A percentile compares a stretch with the other conserved stretches of the same genome.
phyloP scores from a whole-genome alignment of 2,329 filamentous ascomycete species.

The Ceratocystis ficicola region DNA sequence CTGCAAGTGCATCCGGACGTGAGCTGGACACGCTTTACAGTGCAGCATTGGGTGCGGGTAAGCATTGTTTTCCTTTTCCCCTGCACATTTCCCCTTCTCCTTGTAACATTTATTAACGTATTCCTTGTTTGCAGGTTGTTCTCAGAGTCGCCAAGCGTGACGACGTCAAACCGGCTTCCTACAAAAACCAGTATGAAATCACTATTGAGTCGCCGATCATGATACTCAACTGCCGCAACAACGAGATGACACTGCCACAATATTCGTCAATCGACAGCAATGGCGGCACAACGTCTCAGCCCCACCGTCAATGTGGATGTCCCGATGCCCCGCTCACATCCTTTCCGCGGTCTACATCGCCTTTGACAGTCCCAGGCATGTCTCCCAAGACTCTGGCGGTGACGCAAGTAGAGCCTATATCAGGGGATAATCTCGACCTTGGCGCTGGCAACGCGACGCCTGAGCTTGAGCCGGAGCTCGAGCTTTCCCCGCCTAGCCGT shows the following conservation, averaged over 20 bases:
- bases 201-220: conserved; percentile 94
- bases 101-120: neutral
- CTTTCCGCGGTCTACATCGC: neutral
- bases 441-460: neutral
- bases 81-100: neutral
- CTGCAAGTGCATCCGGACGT: conserved; percentile 72
- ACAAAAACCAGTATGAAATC: conserved; percentile 83
- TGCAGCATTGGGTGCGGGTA: conserved; percentile 95
- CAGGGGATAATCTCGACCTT: conserved; percentile 1
- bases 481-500: neutral
- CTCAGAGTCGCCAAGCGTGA: conserved; percentile 83
- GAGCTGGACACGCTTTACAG: conserved; percentile 85
- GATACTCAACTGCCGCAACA: conserved; percentile 85
- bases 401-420: conserved; percentile 8
- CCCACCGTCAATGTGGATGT: conserved; percentile 42
- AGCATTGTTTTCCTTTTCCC: conserved; percentile 25
- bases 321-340: conserved; percentile 33
- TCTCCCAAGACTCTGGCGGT: conserved; percentile 9
- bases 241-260: conserved; percentile 73
- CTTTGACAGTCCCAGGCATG: conserved; percentile 3
- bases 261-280: conserved; percentile 49
- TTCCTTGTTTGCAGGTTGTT: conserved; percentile 53
- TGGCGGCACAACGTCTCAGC: conserved; percentile 38
- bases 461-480: neutral
- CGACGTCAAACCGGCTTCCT: conserved; percentile 55